Conservation (phyloP, 1,284 basidiomycete species). For the Rhodotorula sp. region DNA sequence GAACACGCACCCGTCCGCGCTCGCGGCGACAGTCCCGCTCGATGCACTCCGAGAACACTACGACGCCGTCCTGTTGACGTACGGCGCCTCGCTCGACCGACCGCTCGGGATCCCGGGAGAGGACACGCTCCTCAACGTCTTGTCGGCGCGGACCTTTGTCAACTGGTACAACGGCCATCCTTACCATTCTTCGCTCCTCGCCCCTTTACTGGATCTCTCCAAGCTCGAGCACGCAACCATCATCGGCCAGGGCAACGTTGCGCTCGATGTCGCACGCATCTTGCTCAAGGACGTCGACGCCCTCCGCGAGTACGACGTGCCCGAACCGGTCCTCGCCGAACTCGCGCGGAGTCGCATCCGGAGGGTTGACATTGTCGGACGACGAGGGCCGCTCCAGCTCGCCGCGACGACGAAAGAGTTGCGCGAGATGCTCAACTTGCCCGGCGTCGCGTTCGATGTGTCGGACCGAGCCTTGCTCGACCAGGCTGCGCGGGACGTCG, state of each 20-base stretch:
- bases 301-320: constrained; percentile 76
- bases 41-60: constrained; percentile 64
- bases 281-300: constrained; percentile 66
- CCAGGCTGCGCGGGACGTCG: constrained; percentile 48
- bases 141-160: constrained; percentile 81
- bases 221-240: constrained; percentile 69
- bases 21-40: constrained; percentile 61
- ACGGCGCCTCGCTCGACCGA: constrained; percentile 65
- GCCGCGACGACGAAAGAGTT: constrained; percentile 95
- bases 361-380: constrained; percentile 77
- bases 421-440: constrained; percentile 79
- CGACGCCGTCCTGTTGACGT: constrained; percentile 75
- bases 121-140: constrained; percentile 55
- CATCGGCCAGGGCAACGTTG: constrained; percentile 95
- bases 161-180: constrained; percentile 98
- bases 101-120: constrained; percentile 48
- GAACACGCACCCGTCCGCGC: constrained; percentile 47
- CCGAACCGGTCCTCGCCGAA: constrained; percentile 68
- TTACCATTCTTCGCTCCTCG: constrained; percentile 52
- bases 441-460: constrained; percentile 62
- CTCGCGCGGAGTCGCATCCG: constrained; percentile 64
- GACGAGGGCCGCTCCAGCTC: constrained; percentile 83
- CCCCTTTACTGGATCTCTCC: constrained; percentile 55
- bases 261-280: constrained; percentile 88
- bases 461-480: constrained; percentile 46